Conservation (phyloP, 2,329 filamentous ascomycete genomes). For the Alternaria arborescens region DNA sequence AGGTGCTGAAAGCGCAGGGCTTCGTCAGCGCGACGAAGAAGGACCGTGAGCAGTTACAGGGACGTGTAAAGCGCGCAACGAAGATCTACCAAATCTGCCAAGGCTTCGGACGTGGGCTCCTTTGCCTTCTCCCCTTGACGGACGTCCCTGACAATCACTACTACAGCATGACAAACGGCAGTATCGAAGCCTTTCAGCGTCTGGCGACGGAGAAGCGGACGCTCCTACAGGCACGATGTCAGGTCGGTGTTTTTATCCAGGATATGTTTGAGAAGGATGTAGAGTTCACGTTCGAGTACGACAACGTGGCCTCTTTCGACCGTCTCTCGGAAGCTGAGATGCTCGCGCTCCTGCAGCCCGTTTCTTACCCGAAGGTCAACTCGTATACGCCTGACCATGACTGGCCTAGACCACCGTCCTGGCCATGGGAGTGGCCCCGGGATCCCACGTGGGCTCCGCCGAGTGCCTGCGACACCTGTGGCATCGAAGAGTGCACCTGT, state of each 20-base stretch:
- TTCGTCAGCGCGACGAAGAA: neutral
- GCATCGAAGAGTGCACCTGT: constrained; percentile 5
- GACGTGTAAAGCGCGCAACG: neutral
- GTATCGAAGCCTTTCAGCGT: neutral
- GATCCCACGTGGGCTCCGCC: constrained; percentile 7
- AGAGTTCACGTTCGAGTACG: constrained; percentile 8
- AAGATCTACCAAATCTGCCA: constrained; percentile 6
- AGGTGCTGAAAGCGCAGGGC: constrained; percentile 5
- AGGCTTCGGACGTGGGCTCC: constrained; percentile 1
- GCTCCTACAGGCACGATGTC: neutral
- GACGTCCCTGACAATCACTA: neutral
- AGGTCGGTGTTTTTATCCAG: neutral
- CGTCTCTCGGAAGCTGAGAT: constrained; percentile 1
- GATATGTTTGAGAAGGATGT: neutral
- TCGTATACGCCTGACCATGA: constrained; percentile 9
- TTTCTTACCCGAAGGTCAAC: constrained; percentile 11
- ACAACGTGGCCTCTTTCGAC: constrained; percentile 2
- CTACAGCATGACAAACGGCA: neutral
- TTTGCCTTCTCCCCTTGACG: neutral
- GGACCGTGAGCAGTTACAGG: neutral
- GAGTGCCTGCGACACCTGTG: neutral
- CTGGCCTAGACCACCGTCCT: constrained; percentile 6
- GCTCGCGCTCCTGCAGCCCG: constrained; percentile 2
- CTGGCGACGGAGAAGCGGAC: neutral
- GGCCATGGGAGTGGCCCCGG: constrained; percentile 2